Base-by-base conservation (phyloP, 2,329 filamentous ascomycete genomes). In the Ceratocystis colombiana region DNA sequence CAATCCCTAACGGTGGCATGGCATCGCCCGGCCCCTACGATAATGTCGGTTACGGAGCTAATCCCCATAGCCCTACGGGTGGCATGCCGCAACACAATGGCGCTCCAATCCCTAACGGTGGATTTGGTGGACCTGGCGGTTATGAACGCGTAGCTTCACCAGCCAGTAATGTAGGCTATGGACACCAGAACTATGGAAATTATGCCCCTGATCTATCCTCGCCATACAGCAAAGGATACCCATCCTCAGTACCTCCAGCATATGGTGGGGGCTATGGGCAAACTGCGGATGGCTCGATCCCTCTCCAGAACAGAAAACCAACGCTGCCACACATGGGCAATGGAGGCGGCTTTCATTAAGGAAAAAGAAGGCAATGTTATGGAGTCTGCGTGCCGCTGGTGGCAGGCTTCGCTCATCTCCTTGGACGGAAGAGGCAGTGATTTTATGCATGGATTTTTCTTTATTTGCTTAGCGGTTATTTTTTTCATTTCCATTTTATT, bases 251-350 rank as follows among this genome's bases (percentile, higher is more conserved):
- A 1, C 28, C 25, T n/a, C 28, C 55, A 20, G 6, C 28, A 30
- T 59, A 59, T n/a, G 28, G 55, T 25, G 55, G 55, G 33, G 65
- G 65, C n/a, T 67, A 64, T 64, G 62, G 33, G 3, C 48, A 57
- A 41, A 41, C 37, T 6, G 62, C 55, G 25, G 28, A 64, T 5
- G 61, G 48, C 50, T 12, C 61, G 5, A 67, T 67, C 25, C 67
- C 55, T 33, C 61, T 66, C 45, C 65, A 64, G 46, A 63, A 65
- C 33, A 64, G 22, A 55, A 59, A 46, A 17, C 48, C 48, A 8
- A 55, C 50, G 61, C 5, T 30, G 41, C 66, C 12, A 37, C 66
- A 48, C 25, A 33, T 6, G 55, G 55, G 28, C 28, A 33, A 20
- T 30, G 30, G 37, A 4, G 37, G 28, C 53, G 61, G 61, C 28